phyloP scores from a whole-genome alignment of 306 rosid genomes.

The Malus sylvestris region DNA sequence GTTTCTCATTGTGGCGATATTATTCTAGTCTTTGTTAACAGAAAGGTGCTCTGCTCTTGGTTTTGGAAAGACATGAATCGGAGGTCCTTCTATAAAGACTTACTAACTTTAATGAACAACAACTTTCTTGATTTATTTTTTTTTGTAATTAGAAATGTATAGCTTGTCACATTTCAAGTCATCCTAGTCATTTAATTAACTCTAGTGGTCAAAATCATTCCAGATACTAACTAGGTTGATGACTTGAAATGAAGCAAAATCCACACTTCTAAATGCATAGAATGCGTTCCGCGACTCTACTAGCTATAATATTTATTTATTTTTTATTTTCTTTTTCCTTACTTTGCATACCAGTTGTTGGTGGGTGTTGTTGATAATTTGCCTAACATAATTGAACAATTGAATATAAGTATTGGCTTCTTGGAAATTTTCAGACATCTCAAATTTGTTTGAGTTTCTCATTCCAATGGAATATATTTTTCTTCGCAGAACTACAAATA shows the following conservation, averaged over 20 bases:
- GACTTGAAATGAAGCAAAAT: background rate
- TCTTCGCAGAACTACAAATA: slow-evolving; percentile 27
- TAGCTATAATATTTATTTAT: background rate
- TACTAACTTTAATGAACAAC: background rate
- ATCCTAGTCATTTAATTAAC: background rate
- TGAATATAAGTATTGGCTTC: background rate
- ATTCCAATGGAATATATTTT: slow-evolving; percentile 9
- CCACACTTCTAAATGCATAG: background rate
- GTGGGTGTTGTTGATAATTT: background rate
- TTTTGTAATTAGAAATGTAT: background rate
- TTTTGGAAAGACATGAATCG: background rate
- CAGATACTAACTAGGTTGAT: background rate
- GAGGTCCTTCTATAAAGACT: background rate
- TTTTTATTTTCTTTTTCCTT: background rate
- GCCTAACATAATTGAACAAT: background rate
- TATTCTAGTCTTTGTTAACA: background rate
- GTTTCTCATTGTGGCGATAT: background rate
- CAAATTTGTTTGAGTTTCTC: background rate
- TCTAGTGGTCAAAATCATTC: background rate
- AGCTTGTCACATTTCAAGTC: background rate
- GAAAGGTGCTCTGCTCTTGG: background rate
- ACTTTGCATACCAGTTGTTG: background rate
- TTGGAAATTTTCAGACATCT: background rate
- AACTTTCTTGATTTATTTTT: background rate
- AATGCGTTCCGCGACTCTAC: background rate